phyloP scores from a whole-genome alignment of 1,139 yeast species.

The Hemisphaericaspora subhashii region DNA sequence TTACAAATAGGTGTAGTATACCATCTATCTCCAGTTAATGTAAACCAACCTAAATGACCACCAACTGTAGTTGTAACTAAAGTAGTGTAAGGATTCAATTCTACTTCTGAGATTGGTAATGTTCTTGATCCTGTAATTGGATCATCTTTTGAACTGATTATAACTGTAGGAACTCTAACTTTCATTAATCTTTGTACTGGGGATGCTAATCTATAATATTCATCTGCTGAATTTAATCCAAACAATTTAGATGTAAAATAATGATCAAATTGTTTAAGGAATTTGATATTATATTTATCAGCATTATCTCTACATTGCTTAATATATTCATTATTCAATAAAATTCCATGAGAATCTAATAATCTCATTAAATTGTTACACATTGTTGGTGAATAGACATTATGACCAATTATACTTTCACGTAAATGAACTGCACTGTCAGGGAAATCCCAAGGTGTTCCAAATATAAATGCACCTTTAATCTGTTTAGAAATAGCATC shows the following conservation, averaged over 20 bases:
- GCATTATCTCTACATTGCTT: slow-evolving; percentile 35
- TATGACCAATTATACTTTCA: slow-evolving; percentile 43
- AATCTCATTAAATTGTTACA: slow-evolving; percentile 48
- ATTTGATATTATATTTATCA: slow-evolving; percentile 29
- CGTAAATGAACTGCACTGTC: slow-evolving; percentile 46
- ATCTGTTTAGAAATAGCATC: slow-evolving; percentile 34
- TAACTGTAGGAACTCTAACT: slow-evolving; percentile 53
- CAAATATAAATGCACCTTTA: slow-evolving; percentile 50
- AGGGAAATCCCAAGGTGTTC: slow-evolving; percentile 59
- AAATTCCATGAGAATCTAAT: slow-evolving; percentile 40
- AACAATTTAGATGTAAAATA: slow-evolving; percentile 53
- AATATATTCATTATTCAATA: slow-evolving; percentile 28
- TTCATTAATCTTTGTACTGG: slow-evolving; percentile 50
- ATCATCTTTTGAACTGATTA: slow-evolving; percentile 54
- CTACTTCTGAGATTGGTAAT: slow-evolving; percentile 61
- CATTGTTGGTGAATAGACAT: slow-evolving; percentile 55
- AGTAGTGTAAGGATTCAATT: slow-evolving; percentile 66
- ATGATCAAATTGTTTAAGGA: slow-evolving; percentile 49
- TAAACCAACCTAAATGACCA: slow-evolving; percentile 77
- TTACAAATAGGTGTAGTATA: slow-evolving; percentile 39
- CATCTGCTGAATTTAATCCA: slow-evolving; percentile 53
- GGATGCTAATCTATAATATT: slow-evolving; percentile 55
- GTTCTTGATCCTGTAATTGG: slow-evolving; percentile 55
- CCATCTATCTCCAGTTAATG: slow-evolving; percentile 55
- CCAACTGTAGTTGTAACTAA: slow-evolving; percentile 74